Percentiles rank a stretch among this genome's conserved stretches.
These are phyloP conservation scores for Blastocystis sp. DNA, from an alignment of 352 stramenopile genomes.

Conservation along the genomic window DNA sequence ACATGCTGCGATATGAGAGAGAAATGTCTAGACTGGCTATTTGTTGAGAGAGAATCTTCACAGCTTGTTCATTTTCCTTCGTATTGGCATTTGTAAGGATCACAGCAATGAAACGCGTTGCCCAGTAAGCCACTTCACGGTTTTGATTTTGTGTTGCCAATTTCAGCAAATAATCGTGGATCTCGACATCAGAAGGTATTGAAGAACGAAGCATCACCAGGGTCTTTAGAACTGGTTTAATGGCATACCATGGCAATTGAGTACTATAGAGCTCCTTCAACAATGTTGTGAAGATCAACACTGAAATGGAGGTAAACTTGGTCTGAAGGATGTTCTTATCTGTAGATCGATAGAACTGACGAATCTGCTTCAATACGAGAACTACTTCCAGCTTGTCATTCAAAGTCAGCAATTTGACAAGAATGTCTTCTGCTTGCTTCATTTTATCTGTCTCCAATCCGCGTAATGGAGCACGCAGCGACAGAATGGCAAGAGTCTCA, in stretches of 20 bases:
- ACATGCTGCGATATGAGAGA: constrained; percentile 20
- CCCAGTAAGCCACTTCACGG: constrained; percentile 26
- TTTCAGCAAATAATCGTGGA: background rate
- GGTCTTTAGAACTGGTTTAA: constrained; percentile 41
- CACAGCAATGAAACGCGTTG: background rate
- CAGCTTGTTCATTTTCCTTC: background rate
- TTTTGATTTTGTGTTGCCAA: background rate
- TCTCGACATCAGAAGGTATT: background rate
- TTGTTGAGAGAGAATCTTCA: background rate
- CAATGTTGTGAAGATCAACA: background rate
- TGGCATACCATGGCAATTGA: background rate
- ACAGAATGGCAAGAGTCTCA: background rate
- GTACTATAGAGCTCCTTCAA: background rate
- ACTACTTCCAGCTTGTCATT: background rate
- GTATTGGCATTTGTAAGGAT: background rate
- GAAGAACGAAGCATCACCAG: background rate
- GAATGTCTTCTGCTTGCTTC: background rate
- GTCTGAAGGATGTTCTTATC: background rate
- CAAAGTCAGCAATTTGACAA: background rate
- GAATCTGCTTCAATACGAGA: background rate
- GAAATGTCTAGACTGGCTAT: constrained; percentile 10
- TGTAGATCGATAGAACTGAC: background rate
- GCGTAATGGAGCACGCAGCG: background rate
- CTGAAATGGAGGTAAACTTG: background rate
- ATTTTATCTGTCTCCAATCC: background rate